Evolutionary conservation across 331 rosid species (phyloP).

Genomic region (Quercus tomentella): DNA sequence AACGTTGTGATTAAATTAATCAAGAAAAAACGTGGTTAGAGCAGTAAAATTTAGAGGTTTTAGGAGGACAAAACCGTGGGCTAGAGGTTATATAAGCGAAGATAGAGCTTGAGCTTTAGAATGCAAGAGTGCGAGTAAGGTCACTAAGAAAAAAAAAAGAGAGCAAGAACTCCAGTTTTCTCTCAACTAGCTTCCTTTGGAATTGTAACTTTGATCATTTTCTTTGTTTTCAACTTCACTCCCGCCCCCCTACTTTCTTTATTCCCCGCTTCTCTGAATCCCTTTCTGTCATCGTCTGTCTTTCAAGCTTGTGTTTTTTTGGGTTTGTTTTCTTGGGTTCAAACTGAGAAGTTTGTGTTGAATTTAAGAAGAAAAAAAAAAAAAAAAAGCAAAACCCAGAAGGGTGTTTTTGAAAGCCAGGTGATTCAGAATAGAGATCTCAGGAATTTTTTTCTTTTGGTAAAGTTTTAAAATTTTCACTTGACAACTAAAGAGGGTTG

Average conservation of each 20-base stretch:
- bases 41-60: constrained; percentile 8
- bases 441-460: not conserved
- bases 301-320: constrained; percentile 5
- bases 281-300: constrained; percentile 42
- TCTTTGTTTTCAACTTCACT: not conserved
- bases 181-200: not conserved
- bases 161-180: not conserved
- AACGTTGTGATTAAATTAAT: not conserved
- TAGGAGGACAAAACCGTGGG: not conserved
- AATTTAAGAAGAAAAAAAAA: not conserved
- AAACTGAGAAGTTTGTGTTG: not conserved
- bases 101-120: not conserved
- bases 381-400: not conserved
- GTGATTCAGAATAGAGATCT: constrained; percentile 26
- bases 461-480: not conserved
- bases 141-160: not conserved
- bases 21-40: constrained; percentile 12
- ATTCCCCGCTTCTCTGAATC: constrained; percentile 29
- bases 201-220: not conserved
- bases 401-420: constrained; percentile 19
- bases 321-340: not conserved
- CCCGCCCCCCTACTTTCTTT: not conserved
- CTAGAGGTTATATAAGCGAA: constrained; percentile 34
- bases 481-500: constrained; percentile 14
- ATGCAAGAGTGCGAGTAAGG: constrained; percentile 30